These are phyloP conservation scores for Sphaerulina vaccinii DNA, from an alignment of 2,329 filamentous ascomycete species.

Conservation along the genomic window DNA sequence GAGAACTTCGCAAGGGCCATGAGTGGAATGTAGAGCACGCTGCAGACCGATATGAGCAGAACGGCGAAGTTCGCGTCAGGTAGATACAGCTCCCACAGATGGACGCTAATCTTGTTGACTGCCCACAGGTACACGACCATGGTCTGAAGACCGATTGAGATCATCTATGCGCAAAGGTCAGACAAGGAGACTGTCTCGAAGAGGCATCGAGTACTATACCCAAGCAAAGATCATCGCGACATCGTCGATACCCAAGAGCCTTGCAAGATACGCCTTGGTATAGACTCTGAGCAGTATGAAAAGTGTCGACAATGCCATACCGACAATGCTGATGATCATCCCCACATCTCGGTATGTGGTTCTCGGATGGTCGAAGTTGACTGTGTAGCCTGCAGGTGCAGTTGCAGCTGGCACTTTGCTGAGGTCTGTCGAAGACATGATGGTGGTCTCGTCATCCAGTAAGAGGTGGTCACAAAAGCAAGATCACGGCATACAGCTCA, in stretches of 20 bases:
- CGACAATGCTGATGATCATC: constrained; percentile 16
- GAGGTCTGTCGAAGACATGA: neutral
- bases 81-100: constrained; percentile 17
- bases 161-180: constrained; percentile 9
- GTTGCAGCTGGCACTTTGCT: constrained; percentile 12
- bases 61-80: constrained; percentile 8
- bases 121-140: constrained; percentile 17
- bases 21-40: constrained; percentile 16
- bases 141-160: constrained; percentile 16
- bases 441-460: neutral
- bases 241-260: constrained; percentile 20
- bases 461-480: too few relatives aligned
- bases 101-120: constrained; percentile 11
- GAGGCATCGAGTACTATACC: neutral
- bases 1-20: constrained; percentile 20
- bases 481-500: too few relatives aligned
- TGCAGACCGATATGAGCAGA: constrained; percentile 14
- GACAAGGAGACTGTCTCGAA: neutral
- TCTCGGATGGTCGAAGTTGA: constrained; percentile 13
- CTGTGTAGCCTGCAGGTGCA: constrained; percentile 12
- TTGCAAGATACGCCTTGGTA: constrained; percentile 18
- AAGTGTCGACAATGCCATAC: constrained; percentile 18
- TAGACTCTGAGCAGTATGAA: constrained; percentile 17
- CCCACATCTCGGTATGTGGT: constrained; percentile 13
- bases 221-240: constrained; percentile 17